Conservation (phyloP, 1,284 basidiomycete genomes). For the Pulveroboletus ridleyi region DNA sequence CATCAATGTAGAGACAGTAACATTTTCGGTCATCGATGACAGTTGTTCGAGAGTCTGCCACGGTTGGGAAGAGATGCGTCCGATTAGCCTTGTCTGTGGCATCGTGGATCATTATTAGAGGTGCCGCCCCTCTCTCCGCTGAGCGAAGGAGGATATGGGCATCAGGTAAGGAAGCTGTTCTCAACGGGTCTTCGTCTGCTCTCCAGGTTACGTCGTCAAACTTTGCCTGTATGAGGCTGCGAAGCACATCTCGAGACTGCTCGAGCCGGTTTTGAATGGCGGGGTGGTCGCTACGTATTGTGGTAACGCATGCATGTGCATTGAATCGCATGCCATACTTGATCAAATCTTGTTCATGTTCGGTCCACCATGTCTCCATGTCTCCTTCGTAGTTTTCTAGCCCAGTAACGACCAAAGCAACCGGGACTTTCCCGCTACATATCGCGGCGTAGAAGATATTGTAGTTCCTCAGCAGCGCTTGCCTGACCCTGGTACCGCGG, state of each 20-base stretch:
- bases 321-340: conserved; percentile 37
- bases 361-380: conserved; percentile 42
- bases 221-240: conserved; percentile 24
- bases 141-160: conserved; percentile 25
- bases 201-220: conserved; percentile 24
- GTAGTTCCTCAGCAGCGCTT: conserved; percentile 36
- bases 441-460: conserved; percentile 37
- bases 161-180: conserved; percentile 32
- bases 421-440: conserved; percentile 37
- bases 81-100: conserved; percentile 12
- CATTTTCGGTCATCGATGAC: conserved; percentile 20
- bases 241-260: conserved; percentile 28
- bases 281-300: conserved; percentile 37
- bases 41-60: conserved; percentile 8
- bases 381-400: conserved; percentile 40
- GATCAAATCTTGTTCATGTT: conserved; percentile 35
- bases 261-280: conserved; percentile 31
- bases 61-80: conserved; percentile 11
- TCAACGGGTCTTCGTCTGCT: conserved; percentile 28
- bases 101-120: conserved; percentile 30
- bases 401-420: conserved; percentile 41
- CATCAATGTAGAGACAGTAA: conserved; percentile 23
- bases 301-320: conserved; percentile 39
- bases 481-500: conserved; percentile 38
- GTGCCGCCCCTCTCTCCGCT: conserved; percentile 21